A percentile compares a stretch with the other conserved stretches of the same genome.
Conservation (phyloP, 768 basidiomycete species). For the Auricularia sp. region DNA sequence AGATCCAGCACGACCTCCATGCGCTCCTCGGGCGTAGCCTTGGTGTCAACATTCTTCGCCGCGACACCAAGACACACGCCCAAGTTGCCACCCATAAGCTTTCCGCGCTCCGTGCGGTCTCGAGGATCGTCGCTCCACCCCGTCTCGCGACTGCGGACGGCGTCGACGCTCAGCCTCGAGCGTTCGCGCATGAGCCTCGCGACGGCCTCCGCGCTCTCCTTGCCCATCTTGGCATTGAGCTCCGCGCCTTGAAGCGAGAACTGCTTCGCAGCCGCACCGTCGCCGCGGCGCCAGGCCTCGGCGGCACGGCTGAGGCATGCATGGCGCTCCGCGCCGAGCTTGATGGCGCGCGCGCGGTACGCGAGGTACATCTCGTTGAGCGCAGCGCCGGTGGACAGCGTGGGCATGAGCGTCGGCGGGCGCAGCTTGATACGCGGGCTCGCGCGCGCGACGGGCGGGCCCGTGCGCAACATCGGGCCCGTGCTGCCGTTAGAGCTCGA, state of each 20-base stretch:
- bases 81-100: slow-evolving; percentile 65
- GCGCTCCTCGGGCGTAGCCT: slow-evolving; percentile 73
- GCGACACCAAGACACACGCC: slow-evolving; percentile 88
- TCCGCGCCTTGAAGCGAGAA: slow-evolving; percentile 93
- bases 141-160: slow-evolving; percentile 58
- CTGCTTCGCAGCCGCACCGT: slow-evolving; percentile 90
- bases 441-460: slow-evolving; percentile 47
- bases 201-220: slow-evolving; percentile 80
- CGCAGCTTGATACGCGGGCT: slow-evolving; percentile 82
- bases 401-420: slow-evolving; percentile 76
- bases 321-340: slow-evolving; percentile 88
- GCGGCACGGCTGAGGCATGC: slow-evolving; percentile 91
- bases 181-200: slow-evolving; percentile 78
- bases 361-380: slow-evolving; percentile 78
- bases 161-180: slow-evolving; percentile 62
- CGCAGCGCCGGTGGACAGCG: slow-evolving; percentile 74
- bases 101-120: slow-evolving; percentile 68
- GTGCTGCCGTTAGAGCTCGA: slow-evolving; percentile 3
- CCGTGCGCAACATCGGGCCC: slow-evolving; percentile 6
- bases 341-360: slow-evolving; percentile 79
- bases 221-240: slow-evolving; percentile 81
- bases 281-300: slow-evolving; percentile 91
- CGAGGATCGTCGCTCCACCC: slow-evolving; percentile 77
- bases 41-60: slow-evolving; percentile 41
- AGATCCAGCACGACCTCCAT: slow-evolving; percentile 81